These are phyloP conservation scores for Colletotrichum truncatum DNA, from an alignment of 2,329 filamentous ascomycete species.

Conservation along the genomic window DNA sequence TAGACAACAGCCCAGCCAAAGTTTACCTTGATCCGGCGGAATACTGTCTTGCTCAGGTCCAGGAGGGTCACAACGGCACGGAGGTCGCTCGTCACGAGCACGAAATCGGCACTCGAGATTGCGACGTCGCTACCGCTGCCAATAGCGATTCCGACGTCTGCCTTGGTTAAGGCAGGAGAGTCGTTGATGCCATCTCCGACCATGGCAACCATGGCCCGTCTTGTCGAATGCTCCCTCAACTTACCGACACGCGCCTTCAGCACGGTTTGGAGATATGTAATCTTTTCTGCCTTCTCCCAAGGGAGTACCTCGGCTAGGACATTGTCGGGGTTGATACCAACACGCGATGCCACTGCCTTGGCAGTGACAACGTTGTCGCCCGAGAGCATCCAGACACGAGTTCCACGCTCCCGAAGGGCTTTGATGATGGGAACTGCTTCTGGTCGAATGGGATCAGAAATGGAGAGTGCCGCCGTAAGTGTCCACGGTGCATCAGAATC, in stretches of 20 bases:
- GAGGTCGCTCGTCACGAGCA: slow-evolving; percentile 79
- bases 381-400: slow-evolving; percentile 90
- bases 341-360: slow-evolving; percentile 75
- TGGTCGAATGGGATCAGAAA: slow-evolving; percentile 82
- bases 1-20: slow-evolving; percentile 88
- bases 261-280: slow-evolving; percentile 68
- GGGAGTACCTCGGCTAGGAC: slow-evolving; percentile 90
- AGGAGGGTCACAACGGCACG: slow-evolving; percentile 77
- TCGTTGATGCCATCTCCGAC: slow-evolving; percentile 93
- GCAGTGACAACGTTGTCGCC: slow-evolving; percentile 92
- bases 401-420: slow-evolving; percentile 70
- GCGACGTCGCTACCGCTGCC: slow-evolving; percentile 87
- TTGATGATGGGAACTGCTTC: slow-evolving; percentile 74
- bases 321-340: slow-evolving; percentile 78
- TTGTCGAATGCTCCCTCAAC: slow-evolving; percentile 36
- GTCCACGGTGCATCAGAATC: slow-evolving; percentile 45
- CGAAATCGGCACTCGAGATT: slow-evolving; percentile 82
- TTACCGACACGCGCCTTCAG: slow-evolving; percentile 45
- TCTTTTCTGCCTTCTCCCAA: slow-evolving; percentile 80
- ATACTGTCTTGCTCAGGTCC: slow-evolving; percentile 75
- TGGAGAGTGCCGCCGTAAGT: slow-evolving; percentile 75
- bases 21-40: slow-evolving; percentile 83
- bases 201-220: slow-evolving; percentile 75
- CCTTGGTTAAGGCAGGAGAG: slow-evolving; percentile 80
- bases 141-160: slow-evolving; percentile 86